These are phyloP conservation scores for Taphrina communis DNA, from an alignment of 1,139 yeast species.

Conservation along the genomic window DNA sequence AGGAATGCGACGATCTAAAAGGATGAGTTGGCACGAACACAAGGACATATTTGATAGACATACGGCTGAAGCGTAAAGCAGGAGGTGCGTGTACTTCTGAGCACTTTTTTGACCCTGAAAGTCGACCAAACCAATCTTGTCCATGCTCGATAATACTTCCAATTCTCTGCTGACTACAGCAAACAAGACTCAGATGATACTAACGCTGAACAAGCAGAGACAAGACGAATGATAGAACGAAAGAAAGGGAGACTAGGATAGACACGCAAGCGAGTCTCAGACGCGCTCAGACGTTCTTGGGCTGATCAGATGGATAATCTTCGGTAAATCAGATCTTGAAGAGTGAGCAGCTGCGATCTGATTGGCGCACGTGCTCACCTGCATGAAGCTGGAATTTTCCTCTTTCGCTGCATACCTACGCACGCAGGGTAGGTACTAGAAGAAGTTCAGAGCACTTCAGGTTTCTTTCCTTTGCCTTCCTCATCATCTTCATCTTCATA, in stretches of 20 bases:
- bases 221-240: not conserved
- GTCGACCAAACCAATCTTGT: slow-evolving; percentile 35
- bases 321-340: not conserved
- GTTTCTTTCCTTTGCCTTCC: too few relatives aligned
- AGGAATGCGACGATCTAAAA: slow-evolving; percentile 21
- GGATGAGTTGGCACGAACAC: too few relatives aligned
- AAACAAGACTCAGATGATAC: too few relatives aligned
- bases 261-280: too few relatives aligned
- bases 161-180: not conserved
- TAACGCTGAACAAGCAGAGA: not conserved
- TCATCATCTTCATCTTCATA: not conserved
- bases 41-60: not conserved
- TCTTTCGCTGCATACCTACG: not conserved
- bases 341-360: not conserved
- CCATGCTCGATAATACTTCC: slow-evolving; percentile 3
- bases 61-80: slow-evolving; percentile 29
- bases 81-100: slow-evolving; percentile 9
- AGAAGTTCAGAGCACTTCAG: too few relatives aligned
- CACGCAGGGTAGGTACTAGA: too few relatives aligned
- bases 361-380: slow-evolving; percentile 7
- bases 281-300: too few relatives aligned
- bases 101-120: slow-evolving; percentile 29
- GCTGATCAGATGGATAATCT: too few relatives aligned
- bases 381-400: not conserved
- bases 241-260: too few relatives aligned